Evolutionary conservation across 129 eudicot genomes (phyloP).

Genomic region (Chrysanthemum makinoi): DNA sequence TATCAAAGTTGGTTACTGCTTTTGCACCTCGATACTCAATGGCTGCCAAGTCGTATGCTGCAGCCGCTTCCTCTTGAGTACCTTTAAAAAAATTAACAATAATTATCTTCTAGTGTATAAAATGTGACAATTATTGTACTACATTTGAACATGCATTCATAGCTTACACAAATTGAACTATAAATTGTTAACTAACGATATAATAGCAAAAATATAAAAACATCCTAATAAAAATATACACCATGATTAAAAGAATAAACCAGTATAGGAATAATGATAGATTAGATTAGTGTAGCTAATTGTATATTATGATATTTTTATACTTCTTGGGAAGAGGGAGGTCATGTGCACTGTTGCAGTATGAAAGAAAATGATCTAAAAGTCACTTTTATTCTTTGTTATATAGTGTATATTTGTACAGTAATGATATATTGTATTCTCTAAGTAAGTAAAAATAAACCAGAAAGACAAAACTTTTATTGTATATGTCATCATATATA

Average conservation of each 20-base stretch:
- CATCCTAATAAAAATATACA: not conserved
- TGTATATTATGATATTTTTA: slow-evolving; percentile 7
- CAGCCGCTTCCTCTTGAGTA: slow-evolving; percentile 94
- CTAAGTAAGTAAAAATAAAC: too few species aligned
- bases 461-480: too few species aligned
- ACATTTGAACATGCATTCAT: not conserved
- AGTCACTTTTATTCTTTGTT: slow-evolving; percentile 12
- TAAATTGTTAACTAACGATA: not conserved
- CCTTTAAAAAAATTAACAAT: slow-evolving; percentile 30
- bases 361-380: slow-evolving; percentile 5
- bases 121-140: not conserved
- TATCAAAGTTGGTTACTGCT: slow-evolving; percentile 90
- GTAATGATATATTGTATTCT: too few species aligned
- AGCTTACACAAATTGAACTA: not conserved
- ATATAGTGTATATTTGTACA: not conserved
- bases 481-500: too few species aligned
- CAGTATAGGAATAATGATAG: not conserved
- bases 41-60: slow-evolving; percentile 89
- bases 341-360: slow-evolving; percentile 28
- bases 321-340: slow-evolving; percentile 17
- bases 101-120: too few species aligned
- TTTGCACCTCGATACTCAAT: slow-evolving; percentile 71
- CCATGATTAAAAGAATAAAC: slow-evolving; percentile 6
- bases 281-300: slow-evolving; percentile 5
- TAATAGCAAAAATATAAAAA: not conserved